Conservation (phyloP, 139 green algal species). For the Tetraselmis chui region DNA sequence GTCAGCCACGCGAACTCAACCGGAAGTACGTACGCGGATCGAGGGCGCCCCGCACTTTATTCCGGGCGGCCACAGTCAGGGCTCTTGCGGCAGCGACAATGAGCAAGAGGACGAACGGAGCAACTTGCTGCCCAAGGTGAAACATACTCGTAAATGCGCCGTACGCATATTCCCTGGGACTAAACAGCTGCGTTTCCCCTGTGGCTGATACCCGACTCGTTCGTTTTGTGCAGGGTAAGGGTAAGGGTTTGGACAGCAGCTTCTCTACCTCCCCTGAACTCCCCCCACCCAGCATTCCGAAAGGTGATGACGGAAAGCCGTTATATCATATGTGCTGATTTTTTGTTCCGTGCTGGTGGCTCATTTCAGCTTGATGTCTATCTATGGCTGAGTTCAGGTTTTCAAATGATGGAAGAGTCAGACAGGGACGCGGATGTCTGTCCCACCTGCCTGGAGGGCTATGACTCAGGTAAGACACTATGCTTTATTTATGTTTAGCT, state of each 20-base stretch:
- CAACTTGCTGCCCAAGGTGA: not conserved
- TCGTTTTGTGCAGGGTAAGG: not conserved
- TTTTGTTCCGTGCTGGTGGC: too few relatives aligned
- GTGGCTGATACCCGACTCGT: not conserved
- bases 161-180: too few relatives aligned
- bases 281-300: not conserved
- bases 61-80: not conserved
- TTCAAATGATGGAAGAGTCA: not conserved
- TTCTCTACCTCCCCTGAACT: not conserved
- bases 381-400: not conserved
- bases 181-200: not conserved
- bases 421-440: constrained; percentile 8
- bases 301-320: too few relatives aligned
- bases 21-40: not conserved
- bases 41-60: not conserved
- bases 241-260: not conserved
- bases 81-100: not conserved
- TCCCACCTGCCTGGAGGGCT: constrained; percentile 12
- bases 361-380: too few relatives aligned
- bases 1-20: not conserved
- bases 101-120: not conserved
- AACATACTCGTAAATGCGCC: not conserved
- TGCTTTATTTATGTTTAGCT: too few relatives aligned
- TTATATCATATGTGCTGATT: too few relatives aligned
- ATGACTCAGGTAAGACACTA: not conserved